Percentiles rank a stretch among this genome's conserved stretches.
Evolutionary conservation across 2,329 filamentous ascomycete species (phyloP).

Genomic region (Botryotinia globosa): DNA sequence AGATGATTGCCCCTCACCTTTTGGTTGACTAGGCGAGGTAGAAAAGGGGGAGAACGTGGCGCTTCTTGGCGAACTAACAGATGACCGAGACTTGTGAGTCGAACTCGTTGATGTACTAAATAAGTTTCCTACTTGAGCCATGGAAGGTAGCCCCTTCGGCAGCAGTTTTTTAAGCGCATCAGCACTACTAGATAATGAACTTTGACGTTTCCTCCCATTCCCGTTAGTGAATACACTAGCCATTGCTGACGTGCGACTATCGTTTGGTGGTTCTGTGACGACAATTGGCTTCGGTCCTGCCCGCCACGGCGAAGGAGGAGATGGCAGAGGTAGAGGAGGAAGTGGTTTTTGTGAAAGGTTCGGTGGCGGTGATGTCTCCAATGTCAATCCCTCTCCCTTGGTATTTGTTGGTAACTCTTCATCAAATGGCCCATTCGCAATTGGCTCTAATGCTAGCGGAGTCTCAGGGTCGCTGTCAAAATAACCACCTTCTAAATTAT

Average conservation of each 20-base stretch:
- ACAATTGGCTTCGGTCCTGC: slow-evolving; percentile 43
- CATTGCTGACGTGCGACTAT: slow-evolving; percentile 42
- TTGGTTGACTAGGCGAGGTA: slow-evolving; percentile 7
- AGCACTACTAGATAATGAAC: slow-evolving; percentile 55
- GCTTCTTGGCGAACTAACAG: slow-evolving; percentile 12
- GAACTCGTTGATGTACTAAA: slow-evolving; percentile 33
- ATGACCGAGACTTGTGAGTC: slow-evolving; percentile 23
- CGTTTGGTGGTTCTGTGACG: slow-evolving; percentile 33
- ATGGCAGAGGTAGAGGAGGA: slow-evolving; percentile 21
- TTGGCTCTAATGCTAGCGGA: slow-evolving; percentile 28
- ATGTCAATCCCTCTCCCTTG: slow-evolving; percentile 13
- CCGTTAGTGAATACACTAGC: slow-evolving; percentile 47
- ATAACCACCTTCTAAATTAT: slow-evolving; percentile 46
- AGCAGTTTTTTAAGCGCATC: slow-evolving; percentile 55
- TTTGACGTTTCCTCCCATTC: slow-evolving; percentile 41
- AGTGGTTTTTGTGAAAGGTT: slow-evolving; percentile 23
- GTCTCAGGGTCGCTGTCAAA: slow-evolving; percentile 40
- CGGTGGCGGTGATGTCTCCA: slow-evolving; percentile 36
- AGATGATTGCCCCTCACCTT: slow-evolving; percentile 5
- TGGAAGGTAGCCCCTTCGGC: slow-evolving; percentile 55
- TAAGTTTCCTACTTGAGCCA: slow-evolving; percentile 35
- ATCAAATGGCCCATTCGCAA: not conserved
- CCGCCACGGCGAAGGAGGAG: slow-evolving; percentile 42
- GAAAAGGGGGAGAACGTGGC: slow-evolving; percentile 9
- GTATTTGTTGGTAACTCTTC: not conserved